A percentile compares a stretch with the other conserved stretches of the same genome.
Evolutionary conservation across 1,139 yeast genomes (phyloP).

Genomic region (Blastobotrys arbuscula): DNA sequence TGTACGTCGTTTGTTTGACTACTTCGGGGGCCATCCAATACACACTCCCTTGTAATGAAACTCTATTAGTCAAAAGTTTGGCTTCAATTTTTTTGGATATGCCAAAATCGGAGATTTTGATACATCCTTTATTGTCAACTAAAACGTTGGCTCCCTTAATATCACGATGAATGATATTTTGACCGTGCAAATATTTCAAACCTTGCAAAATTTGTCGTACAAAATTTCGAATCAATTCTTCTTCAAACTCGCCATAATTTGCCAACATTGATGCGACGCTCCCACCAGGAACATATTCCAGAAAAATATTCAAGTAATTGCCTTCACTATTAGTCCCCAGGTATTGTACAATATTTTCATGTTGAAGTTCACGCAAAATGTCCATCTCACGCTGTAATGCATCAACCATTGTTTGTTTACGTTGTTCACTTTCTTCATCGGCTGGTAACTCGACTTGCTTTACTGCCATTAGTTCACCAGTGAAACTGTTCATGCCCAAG

Average conservation of each 20-base stretch:
- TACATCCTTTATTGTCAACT: constrained; percentile 82
- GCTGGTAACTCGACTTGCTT: constrained; percentile 76
- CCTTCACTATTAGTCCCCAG: constrained; percentile 84
- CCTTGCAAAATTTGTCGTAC: constrained; percentile 77
- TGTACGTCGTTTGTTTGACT: constrained; percentile 79
- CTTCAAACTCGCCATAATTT: constrained; percentile 86
- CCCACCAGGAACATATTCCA: constrained; percentile 99
- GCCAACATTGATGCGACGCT: constrained; percentile 82
- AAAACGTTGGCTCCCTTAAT: constrained; percentile 93
- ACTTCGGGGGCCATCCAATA: constrained; percentile 99
- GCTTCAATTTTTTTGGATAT: constrained; percentile 91
- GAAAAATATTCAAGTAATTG: constrained; percentile 89
- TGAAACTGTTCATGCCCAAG: constrained; percentile 82
- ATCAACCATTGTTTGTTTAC: constrained; percentile 64
- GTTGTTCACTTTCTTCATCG: constrained; percentile 36
- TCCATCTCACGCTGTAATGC: constrained; percentile 84
- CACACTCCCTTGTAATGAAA: constrained; percentile 98
- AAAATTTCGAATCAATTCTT: constrained; percentile 71
- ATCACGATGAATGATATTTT: constrained; percentile 93
- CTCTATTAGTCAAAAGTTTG: constrained; percentile 70
- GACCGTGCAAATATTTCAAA: constrained; percentile 71
- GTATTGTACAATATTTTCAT: constrained; percentile 89
- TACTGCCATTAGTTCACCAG: constrained; percentile 96
- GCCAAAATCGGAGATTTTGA: constrained; percentile 94
- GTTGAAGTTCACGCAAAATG: constrained; percentile 71